Evolutionary conservation across 306 rosid genomes (phyloP).

Genomic region (Corylus heterophylla): DNA sequence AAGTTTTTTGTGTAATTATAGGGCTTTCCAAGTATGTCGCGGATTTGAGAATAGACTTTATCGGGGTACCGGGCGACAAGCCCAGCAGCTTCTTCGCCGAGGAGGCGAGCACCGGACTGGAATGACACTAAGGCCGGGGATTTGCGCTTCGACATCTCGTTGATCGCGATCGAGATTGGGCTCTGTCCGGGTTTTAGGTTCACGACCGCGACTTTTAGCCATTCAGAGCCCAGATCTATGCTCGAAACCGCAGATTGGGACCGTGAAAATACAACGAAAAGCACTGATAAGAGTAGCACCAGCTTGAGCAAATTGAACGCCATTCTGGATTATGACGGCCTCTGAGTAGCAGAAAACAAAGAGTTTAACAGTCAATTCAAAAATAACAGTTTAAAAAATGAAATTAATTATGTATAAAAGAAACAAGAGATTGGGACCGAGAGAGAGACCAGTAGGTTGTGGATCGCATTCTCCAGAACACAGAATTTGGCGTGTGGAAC

Average conservation of each 20-base stretch:
- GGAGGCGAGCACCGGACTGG: slow-evolving; percentile 72
- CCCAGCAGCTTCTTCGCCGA: slow-evolving; percentile 95
- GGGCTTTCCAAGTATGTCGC: slow-evolving; percentile 84
- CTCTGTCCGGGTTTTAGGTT: slow-evolving; percentile 89
- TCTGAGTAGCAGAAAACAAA: slow-evolving; percentile 33
- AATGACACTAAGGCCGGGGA: slow-evolving; percentile 82
- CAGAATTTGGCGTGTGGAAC: slow-evolving; percentile 1
- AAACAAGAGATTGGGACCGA: neutral
- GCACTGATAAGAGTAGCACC: slow-evolving; percentile 37
- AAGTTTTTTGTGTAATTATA: slow-evolving; percentile 40
- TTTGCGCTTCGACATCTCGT: slow-evolving; percentile 96
- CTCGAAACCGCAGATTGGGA: slow-evolving; percentile 87
- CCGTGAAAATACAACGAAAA: slow-evolving; percentile 48
- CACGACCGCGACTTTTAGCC: slow-evolving; percentile 89
- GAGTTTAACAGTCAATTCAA: neutral
- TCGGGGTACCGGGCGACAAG: slow-evolving; percentile 84
- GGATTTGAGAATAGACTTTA: slow-evolving; percentile 72
- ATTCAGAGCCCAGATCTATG: slow-evolving; percentile 97
- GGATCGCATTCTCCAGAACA: slow-evolving; percentile 60
- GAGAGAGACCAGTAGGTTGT: slow-evolving; percentile 31
- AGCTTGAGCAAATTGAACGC: slow-evolving; percentile 53
- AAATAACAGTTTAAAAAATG: neutral
- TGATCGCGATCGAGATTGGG: slow-evolving; percentile 88
- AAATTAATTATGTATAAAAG: too few species aligned
- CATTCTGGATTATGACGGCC: slow-evolving; percentile 46